Evolutionary conservation across 805 yeast genomes (phyloP).

Genomic region (Myxozyma mucilagina): DNA sequence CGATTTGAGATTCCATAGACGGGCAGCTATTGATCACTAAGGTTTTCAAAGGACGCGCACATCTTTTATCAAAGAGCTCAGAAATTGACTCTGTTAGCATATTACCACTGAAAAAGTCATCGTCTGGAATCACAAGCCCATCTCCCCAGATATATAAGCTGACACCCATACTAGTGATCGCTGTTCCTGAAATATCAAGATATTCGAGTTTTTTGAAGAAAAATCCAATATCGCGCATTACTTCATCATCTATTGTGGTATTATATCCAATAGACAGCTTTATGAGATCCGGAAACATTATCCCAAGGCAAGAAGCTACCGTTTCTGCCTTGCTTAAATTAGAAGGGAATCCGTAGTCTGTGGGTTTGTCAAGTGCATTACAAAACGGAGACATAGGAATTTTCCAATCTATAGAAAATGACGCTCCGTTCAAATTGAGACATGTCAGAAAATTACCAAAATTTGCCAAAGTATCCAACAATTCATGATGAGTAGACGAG

Average conservation of each 20-base stretch:
- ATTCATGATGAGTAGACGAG: not conserved
- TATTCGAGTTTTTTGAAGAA: not conserved
- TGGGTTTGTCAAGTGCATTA: not conserved
- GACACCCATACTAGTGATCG: not conserved
- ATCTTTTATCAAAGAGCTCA: not conserved
- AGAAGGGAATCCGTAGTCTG: not conserved
- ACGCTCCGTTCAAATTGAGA: constrained; percentile 1
- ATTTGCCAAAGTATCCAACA: not conserved
- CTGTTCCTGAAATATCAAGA: constrained; percentile 1
- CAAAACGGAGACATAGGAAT: not conserved
- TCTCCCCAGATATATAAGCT: not conserved
- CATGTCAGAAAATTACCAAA: not conserved
- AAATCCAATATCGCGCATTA: not conserved
- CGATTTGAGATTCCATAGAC: not conserved
- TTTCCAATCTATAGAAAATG: not conserved
- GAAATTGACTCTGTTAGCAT: not conserved
- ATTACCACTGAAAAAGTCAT: not conserved
- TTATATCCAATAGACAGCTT: not conserved
- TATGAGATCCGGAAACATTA: not conserved
- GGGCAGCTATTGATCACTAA: not conserved
- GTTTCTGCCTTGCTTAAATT: not conserved
- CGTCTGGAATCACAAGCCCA: not conserved
- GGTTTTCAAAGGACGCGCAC: not conserved
- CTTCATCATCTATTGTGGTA: not conserved
- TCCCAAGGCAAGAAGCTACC: not conserved